phyloP scores from a whole-genome alignment of 768 basidiomycete species.

The Plicaturopsis crispa region DNA sequence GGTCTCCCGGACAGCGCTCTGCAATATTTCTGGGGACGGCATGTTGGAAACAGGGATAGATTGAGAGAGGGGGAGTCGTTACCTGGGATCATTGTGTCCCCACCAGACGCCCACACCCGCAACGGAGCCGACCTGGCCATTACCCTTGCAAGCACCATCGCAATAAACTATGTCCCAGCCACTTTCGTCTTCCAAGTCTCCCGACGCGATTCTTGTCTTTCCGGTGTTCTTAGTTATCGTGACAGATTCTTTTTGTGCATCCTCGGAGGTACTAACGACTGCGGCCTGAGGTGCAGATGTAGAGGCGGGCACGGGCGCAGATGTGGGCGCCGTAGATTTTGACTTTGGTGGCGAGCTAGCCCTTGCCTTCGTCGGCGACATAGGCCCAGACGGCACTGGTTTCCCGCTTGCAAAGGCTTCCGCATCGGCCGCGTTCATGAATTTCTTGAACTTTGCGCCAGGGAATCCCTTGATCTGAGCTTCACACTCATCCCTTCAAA shows the following conservation, averaged over 20 bases:
- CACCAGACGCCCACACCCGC: constrained; percentile 93
- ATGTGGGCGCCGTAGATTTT: constrained; percentile 17
- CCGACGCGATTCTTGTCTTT: constrained; percentile 1
- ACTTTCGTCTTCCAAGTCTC: constrained; percentile 16
- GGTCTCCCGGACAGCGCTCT: constrained; percentile 75
- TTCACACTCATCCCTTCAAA: constrained; percentile 62
- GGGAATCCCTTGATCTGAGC: constrained; percentile 58
- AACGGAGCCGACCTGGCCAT: constrained; percentile 56
- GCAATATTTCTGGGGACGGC: constrained; percentile 55
- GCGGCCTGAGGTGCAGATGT: background rate
- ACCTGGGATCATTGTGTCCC: constrained; percentile 64
- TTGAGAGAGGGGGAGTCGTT: background rate
- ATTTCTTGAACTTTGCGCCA: constrained; percentile 62
- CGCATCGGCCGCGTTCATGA: constrained; percentile 49
- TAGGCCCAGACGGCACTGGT: constrained; percentile 13
- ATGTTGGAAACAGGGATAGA: constrained; percentile 3
- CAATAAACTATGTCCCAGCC: constrained; percentile 58
- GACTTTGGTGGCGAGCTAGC: constrained; percentile 1
- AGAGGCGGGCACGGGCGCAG: background rate
- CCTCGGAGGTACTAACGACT: background rate
- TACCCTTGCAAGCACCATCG: constrained; percentile 84
- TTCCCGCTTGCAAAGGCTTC: constrained; percentile 40
- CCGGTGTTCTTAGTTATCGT: background rate
- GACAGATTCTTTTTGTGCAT: background rate
- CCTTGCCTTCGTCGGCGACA: background rate